Evolutionary conservation across 2,329 filamentous ascomycete genomes (phyloP).

Genomic region (Hymenoscyphus albidus): DNA sequence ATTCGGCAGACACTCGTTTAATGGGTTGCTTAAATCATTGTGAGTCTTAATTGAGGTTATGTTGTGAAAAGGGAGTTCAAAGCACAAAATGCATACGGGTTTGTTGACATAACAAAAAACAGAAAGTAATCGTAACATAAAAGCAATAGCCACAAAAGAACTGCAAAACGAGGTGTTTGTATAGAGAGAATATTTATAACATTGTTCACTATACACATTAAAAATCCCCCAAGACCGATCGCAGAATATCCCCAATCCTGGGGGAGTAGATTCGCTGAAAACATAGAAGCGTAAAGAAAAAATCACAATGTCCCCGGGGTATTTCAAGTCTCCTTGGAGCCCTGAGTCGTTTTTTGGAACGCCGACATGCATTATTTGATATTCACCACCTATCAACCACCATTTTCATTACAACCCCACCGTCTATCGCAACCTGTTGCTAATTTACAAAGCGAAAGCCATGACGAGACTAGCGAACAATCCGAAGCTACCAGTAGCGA

Average conservation of each 20-base stretch:
- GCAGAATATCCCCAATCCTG: not conserved
- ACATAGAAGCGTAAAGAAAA: not conserved
- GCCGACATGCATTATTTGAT: not conserved
- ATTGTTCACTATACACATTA: not conserved
- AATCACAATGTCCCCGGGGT: not conserved
- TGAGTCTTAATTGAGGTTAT: no score
- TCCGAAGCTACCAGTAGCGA: slow-evolving; percentile 23
- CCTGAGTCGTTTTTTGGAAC: not conserved
- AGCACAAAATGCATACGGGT: no score
- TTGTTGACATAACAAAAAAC: not conserved
- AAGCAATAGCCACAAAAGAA: not conserved
- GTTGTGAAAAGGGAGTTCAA: no score
- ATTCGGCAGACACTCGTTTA: no score
- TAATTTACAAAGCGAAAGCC: slow-evolving; percentile 27
- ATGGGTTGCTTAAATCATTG: no score
- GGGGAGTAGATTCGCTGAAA: not conserved
- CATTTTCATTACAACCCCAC: not conserved
- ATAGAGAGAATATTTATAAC: not conserved
- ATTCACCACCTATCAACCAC: not conserved
- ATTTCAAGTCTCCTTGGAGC: not conserved
- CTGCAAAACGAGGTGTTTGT: not conserved
- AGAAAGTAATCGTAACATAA: not conserved
- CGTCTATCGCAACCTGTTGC: not conserved
- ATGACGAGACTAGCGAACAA: slow-evolving; percentile 24
- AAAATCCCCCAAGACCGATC: not conserved